Conservation (phyloP, 371 early-diverging fungal genomes). For the Choanephora cucurbitarum region DNA sequence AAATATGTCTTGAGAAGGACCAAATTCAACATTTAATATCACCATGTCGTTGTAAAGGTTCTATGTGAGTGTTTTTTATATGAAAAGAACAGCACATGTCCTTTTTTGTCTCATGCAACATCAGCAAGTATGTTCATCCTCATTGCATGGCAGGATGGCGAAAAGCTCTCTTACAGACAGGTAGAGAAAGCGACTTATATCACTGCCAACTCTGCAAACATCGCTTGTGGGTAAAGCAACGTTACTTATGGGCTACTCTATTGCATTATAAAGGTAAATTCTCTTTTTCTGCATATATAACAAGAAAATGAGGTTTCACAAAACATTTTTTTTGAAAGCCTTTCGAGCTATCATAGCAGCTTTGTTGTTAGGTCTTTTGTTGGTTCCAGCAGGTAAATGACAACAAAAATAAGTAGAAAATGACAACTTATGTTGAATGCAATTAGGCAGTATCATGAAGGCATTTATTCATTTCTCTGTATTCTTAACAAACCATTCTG, state of each 20-base stretch:
- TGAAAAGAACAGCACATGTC: not conserved
- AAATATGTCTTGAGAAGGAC: slow-evolving; percentile 58
- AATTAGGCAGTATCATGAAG: slow-evolving; percentile 55
- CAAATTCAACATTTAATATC: slow-evolving; percentile 45
- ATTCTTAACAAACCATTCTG: slow-evolving; percentile 28
- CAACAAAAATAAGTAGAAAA: slow-evolving; percentile 1
- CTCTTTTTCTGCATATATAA: not conserved
- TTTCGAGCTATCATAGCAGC: slow-evolving; percentile 14
- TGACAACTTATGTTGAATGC: too few species aligned
- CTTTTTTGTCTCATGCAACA: not conserved
- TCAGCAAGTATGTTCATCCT: slow-evolving; percentile 61
- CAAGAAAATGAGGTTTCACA: not conserved
- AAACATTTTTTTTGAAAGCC: slow-evolving; percentile 6
- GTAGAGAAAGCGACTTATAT: slow-evolving; percentile 36
- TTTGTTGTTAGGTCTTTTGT: slow-evolving; percentile 9
- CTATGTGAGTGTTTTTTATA: slow-evolving; percentile 37
- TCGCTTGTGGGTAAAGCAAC: slow-evolving; percentile 29
- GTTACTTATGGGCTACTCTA: slow-evolving; percentile 25
- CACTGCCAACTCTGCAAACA: slow-evolving; percentile 44
- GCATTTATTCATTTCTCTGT: slow-evolving; percentile 50
- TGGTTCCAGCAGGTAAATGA: slow-evolving; percentile 19
- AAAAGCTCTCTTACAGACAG: slow-evolving; percentile 27
- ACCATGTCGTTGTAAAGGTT: slow-evolving; percentile 61
- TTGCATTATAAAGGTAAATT: slow-evolving; percentile 36
- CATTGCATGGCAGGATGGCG: slow-evolving; percentile 60